Base-by-base conservation (phyloP, 495 filamentous ascomycete species). In the Lasiosphaeriaceae sp. region DNA sequence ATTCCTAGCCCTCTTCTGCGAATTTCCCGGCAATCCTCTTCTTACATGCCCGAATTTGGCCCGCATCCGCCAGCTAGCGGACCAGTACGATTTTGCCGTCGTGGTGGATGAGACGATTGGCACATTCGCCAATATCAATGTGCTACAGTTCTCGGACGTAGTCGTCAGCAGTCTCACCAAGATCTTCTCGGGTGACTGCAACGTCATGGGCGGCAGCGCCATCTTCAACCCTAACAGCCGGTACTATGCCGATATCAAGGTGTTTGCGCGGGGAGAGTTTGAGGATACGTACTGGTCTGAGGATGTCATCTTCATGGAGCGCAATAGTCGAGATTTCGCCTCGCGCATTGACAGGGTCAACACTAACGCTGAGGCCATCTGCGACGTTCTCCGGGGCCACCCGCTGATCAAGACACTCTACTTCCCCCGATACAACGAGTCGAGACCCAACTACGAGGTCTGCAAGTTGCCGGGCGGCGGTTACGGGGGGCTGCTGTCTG, bases 61-160 rank as follows among this genome's bases (percentile, higher is more conserved):
- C 47, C 86, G 92, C 14, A 96, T 98, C 56, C 84, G 88, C 22
- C 62, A 69, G 9, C 75, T 98, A 19, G 93, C 92, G 8, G 86
- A 96, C 65, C 80, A 79, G 50, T 94, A 90, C 74, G 86, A 89
- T 66, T 97, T 98, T 71, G 89, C 83, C 8, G 86, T 97, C 9
- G 89, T 97, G 31, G 83, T 96, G 20, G 94, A 98, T 72, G 94
- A 98, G 69, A 97, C 94, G 2, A 87, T 98, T 50, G 92, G 94
- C 61, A 98, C 93, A 53, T 96, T 97, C 61, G 81, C 96, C 54
- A 98, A 98, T 62, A 87, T 98, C 56, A 88, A 97, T 67, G 89
- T 97, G 2, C 81, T 98, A 2, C 90, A 85, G 1, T 87, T 87
- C 66, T 90, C 90, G 47, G 94, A 98, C 71, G 80, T 97, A 14